phyloP scores from a whole-genome alignment of 225 moss, liverwort and hornwort genomes.

The Pseudoscleropodium purum region DNA sequence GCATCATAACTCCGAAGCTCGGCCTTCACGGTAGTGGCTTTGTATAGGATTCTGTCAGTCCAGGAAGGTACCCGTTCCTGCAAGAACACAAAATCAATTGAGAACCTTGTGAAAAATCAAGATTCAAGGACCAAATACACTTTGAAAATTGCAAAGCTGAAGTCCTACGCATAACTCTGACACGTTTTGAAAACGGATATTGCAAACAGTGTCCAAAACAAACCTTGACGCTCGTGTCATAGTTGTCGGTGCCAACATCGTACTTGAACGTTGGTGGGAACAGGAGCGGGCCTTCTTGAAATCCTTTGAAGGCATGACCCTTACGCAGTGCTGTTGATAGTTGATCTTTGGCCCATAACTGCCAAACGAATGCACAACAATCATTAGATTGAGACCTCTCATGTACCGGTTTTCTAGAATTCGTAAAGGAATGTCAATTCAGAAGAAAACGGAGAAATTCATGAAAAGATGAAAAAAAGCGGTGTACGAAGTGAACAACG shows the following conservation, averaged over 20 bases:
- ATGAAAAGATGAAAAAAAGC: neutral
- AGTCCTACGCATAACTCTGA: too few species aligned
- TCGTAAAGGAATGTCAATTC: neutral
- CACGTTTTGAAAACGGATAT: neutral
- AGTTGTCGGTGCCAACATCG: conserved; percentile 80
- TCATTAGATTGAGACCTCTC: neutral
- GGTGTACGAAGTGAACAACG: neutral
- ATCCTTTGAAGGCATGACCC: conserved; percentile 71
- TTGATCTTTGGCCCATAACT: conserved; percentile 84
- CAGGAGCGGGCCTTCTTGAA: conserved; percentile 60
- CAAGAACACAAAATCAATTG: neutral
- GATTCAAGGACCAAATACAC: neutral
- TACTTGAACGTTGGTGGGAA: conserved; percentile 87
- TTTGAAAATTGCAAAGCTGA: neutral
- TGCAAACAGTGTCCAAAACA: neutral
- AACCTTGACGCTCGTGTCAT: conserved; percentile 83
- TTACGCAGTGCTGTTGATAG: conserved; percentile 37
- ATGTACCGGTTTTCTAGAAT: neutral
- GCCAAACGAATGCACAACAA: neutral
- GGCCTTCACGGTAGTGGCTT: conserved; percentile 38
- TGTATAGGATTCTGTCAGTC: conserved; percentile 83
- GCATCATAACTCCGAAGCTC: conserved; percentile 48
- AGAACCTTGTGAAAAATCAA: neutral
- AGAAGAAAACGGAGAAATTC: neutral
- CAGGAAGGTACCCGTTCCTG: conserved; percentile 92